Evolutionary conservation across 768 basidiomycete genomes (phyloP).

Genomic region (Mycena vulgaris): DNA sequence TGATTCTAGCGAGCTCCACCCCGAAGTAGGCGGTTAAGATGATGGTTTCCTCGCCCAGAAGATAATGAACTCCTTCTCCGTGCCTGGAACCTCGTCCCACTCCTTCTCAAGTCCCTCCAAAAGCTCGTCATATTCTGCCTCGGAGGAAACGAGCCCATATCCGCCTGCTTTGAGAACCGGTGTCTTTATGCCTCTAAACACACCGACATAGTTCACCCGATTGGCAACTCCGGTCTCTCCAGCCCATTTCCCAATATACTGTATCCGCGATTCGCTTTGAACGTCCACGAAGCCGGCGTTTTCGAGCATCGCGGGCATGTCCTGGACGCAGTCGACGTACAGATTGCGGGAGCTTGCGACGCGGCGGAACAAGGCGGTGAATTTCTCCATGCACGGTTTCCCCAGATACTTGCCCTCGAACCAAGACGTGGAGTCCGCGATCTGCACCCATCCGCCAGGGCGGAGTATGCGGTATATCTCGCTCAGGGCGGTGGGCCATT

Average conservation of each 20-base stretch:
- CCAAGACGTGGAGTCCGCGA: constrained; percentile 27
- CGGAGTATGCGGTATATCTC: constrained; percentile 37
- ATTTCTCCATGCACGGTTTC: constrained; percentile 30
- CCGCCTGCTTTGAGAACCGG: constrained; percentile 30
- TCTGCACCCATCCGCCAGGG: constrained; percentile 39
- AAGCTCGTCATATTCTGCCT: constrained; percentile 34
- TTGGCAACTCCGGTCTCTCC: constrained; percentile 27
- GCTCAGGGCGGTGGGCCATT: constrained; percentile 30
- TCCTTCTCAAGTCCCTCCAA: constrained; percentile 32
- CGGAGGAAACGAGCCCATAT: constrained; percentile 28
- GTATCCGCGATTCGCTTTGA: constrained; percentile 30
- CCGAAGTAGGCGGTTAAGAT: no score
- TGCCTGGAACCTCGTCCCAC: constrained; percentile 39
- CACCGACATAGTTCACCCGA: constrained; percentile 15
- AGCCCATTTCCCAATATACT: constrained; percentile 29
- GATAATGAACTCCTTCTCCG: constrained; percentile 36
- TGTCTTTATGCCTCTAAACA: constrained; percentile 33
- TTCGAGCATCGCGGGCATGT: constrained; percentile 35
- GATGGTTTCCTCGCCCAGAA: constrained; percentile 37
- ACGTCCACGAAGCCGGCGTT: constrained; percentile 38
- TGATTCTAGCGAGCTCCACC: no score
- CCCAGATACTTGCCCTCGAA: constrained; percentile 22
- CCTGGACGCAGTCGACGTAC: constrained; percentile 23
- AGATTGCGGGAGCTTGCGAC: constrained; percentile 24
- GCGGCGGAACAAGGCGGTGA: constrained; percentile 10